Evolutionary conservation across 257 asterid genomes (phyloP).

Genomic region (Nicotiana tabacum): DNA sequence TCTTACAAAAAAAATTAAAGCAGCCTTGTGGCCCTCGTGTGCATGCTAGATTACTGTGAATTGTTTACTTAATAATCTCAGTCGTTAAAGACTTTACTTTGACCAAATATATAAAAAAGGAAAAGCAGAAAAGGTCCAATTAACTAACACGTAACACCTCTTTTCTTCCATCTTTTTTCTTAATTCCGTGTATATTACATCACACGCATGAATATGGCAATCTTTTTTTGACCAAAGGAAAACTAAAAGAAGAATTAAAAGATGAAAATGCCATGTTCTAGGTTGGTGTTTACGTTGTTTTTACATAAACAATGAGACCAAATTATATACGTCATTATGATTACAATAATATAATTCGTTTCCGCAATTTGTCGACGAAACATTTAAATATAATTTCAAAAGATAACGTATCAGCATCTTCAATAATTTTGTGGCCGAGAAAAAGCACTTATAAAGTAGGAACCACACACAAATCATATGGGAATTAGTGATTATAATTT

Average conservation of each 20-base stretch:
- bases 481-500: background rate
- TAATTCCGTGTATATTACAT: background rate
- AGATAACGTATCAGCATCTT: background rate
- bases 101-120: background rate
- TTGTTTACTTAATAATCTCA: background rate
- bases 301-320: background rate
- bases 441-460: background rate
- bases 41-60: background rate
- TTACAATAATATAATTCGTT: background rate
- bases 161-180: background rate
- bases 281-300: background rate
- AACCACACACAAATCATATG: background rate
- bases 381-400: background rate
- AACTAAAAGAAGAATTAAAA: background rate
- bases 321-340: background rate
- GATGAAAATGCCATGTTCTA: background rate
- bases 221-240: background rate
- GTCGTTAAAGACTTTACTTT: background rate
- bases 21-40: background rate
- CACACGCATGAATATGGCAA: background rate
- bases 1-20: too few species aligned
- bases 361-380: background rate
- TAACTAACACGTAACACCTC: background rate
- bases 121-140: background rate
- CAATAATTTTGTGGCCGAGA: background rate